Evolutionary conservation across 73 alveolate species (phyloP).

Genomic region (Paramecium pentaurelia): DNA sequence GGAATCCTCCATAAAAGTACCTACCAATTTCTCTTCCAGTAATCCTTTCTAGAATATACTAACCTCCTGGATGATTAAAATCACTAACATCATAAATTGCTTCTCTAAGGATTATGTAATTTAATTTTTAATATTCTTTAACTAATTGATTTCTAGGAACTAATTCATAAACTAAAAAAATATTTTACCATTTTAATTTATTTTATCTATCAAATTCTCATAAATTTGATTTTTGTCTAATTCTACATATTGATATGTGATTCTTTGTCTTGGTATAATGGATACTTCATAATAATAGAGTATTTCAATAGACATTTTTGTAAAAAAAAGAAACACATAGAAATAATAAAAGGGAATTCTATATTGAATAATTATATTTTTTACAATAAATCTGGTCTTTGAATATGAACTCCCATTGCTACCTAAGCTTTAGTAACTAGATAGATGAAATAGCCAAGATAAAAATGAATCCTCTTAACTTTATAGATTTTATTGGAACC

Average conservation of each 20-base stretch:
- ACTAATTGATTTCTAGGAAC: constrained; percentile 26
- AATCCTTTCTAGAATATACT: constrained; percentile 4
- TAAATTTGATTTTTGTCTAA: constrained; percentile 5
- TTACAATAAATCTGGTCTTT: constrained; percentile 20
- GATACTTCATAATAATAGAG: neutral
- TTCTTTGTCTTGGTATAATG: neutral
- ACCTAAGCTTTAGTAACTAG: neutral
- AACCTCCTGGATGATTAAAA: constrained; percentile 41
- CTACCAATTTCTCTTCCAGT: constrained; percentile 43
- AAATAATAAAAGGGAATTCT: neutral
- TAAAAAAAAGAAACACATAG: neutral
- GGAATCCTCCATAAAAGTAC: constrained; percentile 30
- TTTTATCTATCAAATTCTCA: constrained; percentile 3
- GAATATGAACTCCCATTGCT: neutral
- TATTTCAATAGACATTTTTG: neutral
- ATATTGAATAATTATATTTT: neutral
- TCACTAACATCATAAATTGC: constrained; percentile 42
- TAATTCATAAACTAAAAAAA: neutral
- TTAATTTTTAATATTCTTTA: constrained; percentile 1
- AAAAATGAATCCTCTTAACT: neutral
- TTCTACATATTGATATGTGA: neutral
- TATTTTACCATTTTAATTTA: neutral
- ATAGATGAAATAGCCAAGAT: neutral
- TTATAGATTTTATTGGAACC: constrained; percentile 10
- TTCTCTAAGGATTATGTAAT: constrained; percentile 6